Base-by-base conservation (phyloP, 2,329 filamentous ascomycete species). In the Pestalotiopsis sp. region DNA sequence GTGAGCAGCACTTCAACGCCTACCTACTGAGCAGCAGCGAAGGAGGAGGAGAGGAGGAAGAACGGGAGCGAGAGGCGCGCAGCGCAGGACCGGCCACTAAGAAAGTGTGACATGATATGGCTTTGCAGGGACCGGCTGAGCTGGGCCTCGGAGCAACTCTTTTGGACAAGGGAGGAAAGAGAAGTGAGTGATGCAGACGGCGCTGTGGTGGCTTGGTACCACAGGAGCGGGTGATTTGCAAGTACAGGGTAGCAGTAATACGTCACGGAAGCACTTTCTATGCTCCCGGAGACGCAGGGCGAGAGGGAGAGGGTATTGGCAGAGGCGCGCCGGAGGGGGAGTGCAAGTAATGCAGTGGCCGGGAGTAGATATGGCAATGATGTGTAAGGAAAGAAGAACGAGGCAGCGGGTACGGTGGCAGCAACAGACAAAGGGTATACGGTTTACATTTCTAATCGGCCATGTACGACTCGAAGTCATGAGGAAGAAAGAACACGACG, bases 261-360 rank as follows among this genome's bases (percentile, higher is more conserved):
- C 78, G 75, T 78, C 77, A 76, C 76, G 72, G 77, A 77, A 75
- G 74, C 75, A 77, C 73, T 75, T 62, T 74, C 70, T 73, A 75
- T 75, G 72, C 72, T 72, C 73, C 71, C 75, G 70, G 71, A 70
- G 70, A 75, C 74, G 74, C 70, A 69, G 38, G 75, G 75, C 74
- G 74, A 75, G 75, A 71, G 70, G 76, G 71, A 72, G 45, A 52
- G 45, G 45, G 45, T 9, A 52, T n/a, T 9, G 14, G 17, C 20
- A n/a, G 14, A 73, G 69, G 70, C 70, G 68, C 66, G 72, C 68
- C 69, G 68, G 68, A 69, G 27, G 56, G 52, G 52, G 58, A 66
- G 64, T 56, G 52, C 45, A 27, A 61, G 52, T 31, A 27, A 66
- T 66, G 56, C 64, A 66, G 56, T 66, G 64, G 60, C 52, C 64